Evolutionary conservation across 1,139 yeast genomes (phyloP).

Genomic region (Schwanniomyces etchellsii): DNA sequence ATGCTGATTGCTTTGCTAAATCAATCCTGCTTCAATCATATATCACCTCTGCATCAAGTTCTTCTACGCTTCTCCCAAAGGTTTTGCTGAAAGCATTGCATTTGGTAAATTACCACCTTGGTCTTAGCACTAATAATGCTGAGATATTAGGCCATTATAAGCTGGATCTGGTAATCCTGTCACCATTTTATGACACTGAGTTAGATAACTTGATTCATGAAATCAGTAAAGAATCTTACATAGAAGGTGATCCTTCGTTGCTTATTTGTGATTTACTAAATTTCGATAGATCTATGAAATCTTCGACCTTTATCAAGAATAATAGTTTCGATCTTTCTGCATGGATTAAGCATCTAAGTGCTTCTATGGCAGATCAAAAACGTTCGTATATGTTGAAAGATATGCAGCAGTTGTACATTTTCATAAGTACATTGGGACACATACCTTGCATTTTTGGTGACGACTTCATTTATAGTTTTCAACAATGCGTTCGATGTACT

Average conservation of each 20-base stretch:
- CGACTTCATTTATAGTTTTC: conserved; percentile 21
- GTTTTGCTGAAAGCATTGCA: conserved; percentile 14
- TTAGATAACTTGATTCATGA: neutral
- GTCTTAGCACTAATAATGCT: conserved; percentile 6
- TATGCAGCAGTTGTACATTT: conserved; percentile 17
- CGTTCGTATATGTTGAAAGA: conserved; percentile 6
- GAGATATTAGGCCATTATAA: neutral
- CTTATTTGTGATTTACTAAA: neutral
- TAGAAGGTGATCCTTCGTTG: neutral
- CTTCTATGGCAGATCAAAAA: no score
- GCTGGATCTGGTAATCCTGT: neutral
- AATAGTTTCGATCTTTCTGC: conserved; percentile 1
- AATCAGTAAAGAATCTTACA: neutral
- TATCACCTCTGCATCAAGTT: conserved; percentile 4
- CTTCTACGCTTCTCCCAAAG: conserved; percentile 8
- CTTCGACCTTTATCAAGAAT: neutral
- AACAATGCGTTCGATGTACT: conserved; percentile 41
- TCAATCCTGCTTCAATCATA: conserved; percentile 8
- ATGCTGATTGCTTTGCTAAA: conserved; percentile 14
- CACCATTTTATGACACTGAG: neutral
- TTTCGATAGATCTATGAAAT: neutral
- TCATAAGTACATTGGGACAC: conserved; percentile 37
- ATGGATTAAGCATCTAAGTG: conserved; percentile 7
- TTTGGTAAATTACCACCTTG: conserved; percentile 14
- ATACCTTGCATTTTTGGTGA: conserved; percentile 35